Conservation (phyloP, 2,329 filamentous ascomycete species). For the Sporothrix mexicana region DNA sequence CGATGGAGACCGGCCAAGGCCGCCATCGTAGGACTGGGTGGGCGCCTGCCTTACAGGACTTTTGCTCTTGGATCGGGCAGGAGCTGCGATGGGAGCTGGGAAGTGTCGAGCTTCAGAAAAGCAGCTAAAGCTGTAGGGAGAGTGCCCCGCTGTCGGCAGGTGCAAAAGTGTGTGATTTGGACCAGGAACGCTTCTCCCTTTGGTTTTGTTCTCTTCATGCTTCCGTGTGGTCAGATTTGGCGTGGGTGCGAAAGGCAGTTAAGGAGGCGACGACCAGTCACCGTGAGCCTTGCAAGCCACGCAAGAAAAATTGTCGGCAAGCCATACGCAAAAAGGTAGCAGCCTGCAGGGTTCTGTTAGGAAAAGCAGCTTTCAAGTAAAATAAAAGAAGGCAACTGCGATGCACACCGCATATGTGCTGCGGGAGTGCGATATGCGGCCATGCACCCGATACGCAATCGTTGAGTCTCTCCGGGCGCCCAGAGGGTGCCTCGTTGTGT, state of each 20-base stretch:
- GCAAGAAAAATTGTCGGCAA: not conserved
- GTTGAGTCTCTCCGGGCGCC: not conserved
- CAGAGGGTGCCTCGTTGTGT: not conserved
- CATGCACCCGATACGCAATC: slow-evolving; percentile 12
- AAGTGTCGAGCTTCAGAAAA: not conserved
- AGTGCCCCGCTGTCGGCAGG: not conserved
- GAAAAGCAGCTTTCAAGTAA: not conserved
- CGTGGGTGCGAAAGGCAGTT: not conserved
- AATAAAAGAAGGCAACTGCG: not conserved
- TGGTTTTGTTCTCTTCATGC: not conserved
- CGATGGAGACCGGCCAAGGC: not conserved
- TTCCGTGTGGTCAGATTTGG: too few relatives aligned
- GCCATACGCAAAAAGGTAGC: not conserved
- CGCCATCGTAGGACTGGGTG: slow-evolving; percentile 1
- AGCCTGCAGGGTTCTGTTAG: too few relatives aligned
- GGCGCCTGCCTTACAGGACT: slow-evolving; percentile 25
- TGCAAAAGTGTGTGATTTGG: not conserved
- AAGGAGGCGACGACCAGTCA: slow-evolving; percentile 3
- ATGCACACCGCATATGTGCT: not conserved
- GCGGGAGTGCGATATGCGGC: not conserved
- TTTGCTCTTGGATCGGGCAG: not conserved
- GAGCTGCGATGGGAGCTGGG: not conserved
- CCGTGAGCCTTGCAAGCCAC: not conserved
- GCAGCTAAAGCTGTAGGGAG: not conserved
- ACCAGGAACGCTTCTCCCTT: not conserved